Evolutionary conservation across 2,329 filamentous ascomycete species (phyloP), one percentile per base, ranked within the genome.

Genomic region (Talaromyces sp.): DNA sequence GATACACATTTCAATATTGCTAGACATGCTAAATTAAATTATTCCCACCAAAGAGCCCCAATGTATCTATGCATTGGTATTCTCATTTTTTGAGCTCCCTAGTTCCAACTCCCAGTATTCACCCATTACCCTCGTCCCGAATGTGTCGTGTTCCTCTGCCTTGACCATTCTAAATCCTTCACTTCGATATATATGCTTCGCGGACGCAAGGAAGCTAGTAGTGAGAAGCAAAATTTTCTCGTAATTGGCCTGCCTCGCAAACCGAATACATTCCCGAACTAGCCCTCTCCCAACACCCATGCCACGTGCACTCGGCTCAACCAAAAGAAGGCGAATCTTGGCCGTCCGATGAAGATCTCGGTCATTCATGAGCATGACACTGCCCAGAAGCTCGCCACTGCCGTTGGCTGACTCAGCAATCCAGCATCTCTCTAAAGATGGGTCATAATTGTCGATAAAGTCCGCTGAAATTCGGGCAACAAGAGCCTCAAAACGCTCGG

Each of bases 361-460:
- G 33, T 70, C 68, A 25, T 66, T 66, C 22, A 70, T 64, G 4
- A 71, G 59, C 68, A 71, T 70, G 3, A 71, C 60, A 32, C 63
- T 65, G 42, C 69, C 69, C n/a, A 70, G 62, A 15, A 64, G 63
- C 11, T 63, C 33, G 33, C 61, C 62, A 11, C 52, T 39, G 19
- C 36, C 42, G 13, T 60, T 60, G 8, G 65, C 62, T 30, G 58
- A 59, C 49, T 71, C 67, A 17, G 69, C 69, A 30, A 71, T 66
- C 68, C 68, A 70, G 55, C 68, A 71, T 9, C 65, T 64, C 44
- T 71, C 69, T 4, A n/a, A 49, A 19, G 49, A 22, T 1, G 64
- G 61, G 17, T 71, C 68, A 47, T 65, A 65, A 19, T 63, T 62
- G 1, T 69, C 63, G 49, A 65, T 58, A 47, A 71, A 71, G 17